These are phyloP conservation scores for Scenedesmus sp. DNA, from an alignment of 163 green algal genomes.

Conservation along the genomic window DNA sequence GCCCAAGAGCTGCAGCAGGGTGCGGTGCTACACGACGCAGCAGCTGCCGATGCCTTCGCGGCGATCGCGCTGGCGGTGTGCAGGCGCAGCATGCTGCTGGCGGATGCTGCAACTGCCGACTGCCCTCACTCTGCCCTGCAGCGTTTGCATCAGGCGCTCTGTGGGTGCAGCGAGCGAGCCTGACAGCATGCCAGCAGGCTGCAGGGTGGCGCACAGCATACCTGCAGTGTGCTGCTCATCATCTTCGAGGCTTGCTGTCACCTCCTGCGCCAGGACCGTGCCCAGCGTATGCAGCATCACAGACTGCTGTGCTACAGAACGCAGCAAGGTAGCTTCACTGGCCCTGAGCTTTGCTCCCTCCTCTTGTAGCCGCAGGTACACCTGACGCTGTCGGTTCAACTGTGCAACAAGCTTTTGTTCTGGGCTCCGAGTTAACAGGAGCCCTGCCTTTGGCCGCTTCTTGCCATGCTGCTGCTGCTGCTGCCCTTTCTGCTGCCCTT, in stretches of 20 bases:
- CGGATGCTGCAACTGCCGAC: too few species aligned
- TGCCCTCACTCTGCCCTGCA: not conserved
- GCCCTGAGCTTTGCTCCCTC: constrained; percentile 3
- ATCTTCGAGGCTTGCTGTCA: not conserved
- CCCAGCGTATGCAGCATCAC: not conserved
- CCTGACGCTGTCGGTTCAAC: not conserved
- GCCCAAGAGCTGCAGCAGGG: too few species aligned
- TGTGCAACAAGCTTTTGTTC: not conserved
- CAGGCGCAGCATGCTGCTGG: too few species aligned
- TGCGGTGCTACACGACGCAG: too few species aligned
- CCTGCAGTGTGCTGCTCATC: not conserved
- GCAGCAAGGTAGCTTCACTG: not conserved
- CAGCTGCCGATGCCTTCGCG: too few species aligned
- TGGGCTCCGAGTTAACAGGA: not conserved
- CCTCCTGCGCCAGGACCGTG: not conserved
- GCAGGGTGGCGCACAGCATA: not conserved
- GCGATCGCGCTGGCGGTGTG: too few species aligned
- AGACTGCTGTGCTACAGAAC: not conserved
- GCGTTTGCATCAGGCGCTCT: not conserved
- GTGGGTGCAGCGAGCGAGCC: not conserved
- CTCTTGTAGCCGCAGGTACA: not conserved
- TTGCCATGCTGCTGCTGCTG: not conserved
- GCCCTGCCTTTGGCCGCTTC: not conserved
- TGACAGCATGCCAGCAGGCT: not conserved
- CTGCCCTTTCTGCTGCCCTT: constrained; percentile 1